Conservation (phyloP, 192 early-diverging fungal genomes). For the Coemansia sp. region DNA sequence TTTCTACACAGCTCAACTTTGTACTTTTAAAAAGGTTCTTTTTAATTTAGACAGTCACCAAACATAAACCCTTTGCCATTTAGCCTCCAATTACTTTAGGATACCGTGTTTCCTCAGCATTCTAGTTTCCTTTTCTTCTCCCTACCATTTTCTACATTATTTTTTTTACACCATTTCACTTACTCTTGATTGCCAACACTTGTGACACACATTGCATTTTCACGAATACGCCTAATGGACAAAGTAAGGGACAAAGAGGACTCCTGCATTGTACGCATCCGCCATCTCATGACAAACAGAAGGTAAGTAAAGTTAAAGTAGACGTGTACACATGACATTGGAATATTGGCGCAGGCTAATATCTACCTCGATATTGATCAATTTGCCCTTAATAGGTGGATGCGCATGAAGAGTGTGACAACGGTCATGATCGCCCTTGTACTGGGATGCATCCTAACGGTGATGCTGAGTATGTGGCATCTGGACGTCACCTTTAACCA, state of each 20-base stretch:
- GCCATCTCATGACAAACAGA: slow-evolving; percentile 11
- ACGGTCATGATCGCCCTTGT: slow-evolving; percentile 1
- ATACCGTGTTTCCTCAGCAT: no score
- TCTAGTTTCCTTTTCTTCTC: no score
- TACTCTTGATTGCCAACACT: background rate
- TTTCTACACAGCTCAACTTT: no score
- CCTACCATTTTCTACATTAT: no score
- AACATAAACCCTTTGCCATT: no score
- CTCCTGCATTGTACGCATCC: slow-evolving; percentile 2
- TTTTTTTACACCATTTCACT: no score
- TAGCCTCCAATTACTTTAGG: no score
- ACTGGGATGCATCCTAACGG: slow-evolving; percentile 8
- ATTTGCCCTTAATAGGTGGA: slow-evolving; percentile 7
- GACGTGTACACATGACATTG: background rate
- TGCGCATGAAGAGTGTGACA: slow-evolving; percentile 14
- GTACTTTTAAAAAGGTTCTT: no score
- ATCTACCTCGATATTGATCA: background rate
- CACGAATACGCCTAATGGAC: slow-evolving; percentile 16
- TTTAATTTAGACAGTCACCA: no score
- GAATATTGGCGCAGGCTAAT: background rate
- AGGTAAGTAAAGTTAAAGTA: slow-evolving; percentile 17
- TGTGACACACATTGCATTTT: background rate
- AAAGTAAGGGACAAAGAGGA: slow-evolving; percentile 6
- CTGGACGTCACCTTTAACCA: background rate
- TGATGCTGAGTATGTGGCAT: background rate